Evolutionary conservation across 2,329 filamentous ascomycete species (phyloP), one percentile per base, ranked within the genome.

Genomic region (Monosporascus sp.): DNA sequence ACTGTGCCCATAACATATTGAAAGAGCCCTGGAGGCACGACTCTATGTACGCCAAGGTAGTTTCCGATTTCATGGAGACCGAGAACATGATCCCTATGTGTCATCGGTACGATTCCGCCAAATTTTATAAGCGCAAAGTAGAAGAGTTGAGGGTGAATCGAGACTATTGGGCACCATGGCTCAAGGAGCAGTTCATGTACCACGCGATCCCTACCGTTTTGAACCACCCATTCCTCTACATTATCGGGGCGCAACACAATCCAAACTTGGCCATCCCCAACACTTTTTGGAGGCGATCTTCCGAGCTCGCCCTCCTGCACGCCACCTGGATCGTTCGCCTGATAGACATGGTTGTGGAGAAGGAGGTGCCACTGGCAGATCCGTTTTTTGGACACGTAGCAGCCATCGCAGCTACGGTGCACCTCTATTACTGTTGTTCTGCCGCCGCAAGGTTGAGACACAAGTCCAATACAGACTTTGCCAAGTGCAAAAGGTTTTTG

Each of bases 171-270:
- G 70, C 70, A 0, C 73, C 77, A 0, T 80, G 77, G 77, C 60
- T 80, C 18, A 78, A 77, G 59, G 68, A 78, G 49, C 77, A 80
- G 56, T 78, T 80, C 57, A 78, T 73, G 1, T 80, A 80, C 60
- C 77, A 80, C 49, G 71, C 71, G 14, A 79, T 80, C 47, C 70
- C 72, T 11, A 77, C 75, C 0, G 74, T 79, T 2, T 62, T 80
- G 37, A 80, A 80, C 57, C 77, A 80, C 51, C 77, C 77, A 0
- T 80, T 80, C 54, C 68, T 80, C 7, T 79, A 80, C 60, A 78
- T 79, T 15, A 70, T 78, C 14, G 75, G 74, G 3, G 75, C 77
- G 1, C 76, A 79, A 55, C 72, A 78, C 62, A 79, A 79, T 48
- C 70, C 73, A 3, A 79, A 79, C 47, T 61, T 79, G 27, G 74